Conservation (phyloP, 1,284 basidiomycete genomes). For the Ceratobasidium theobromae region DNA sequence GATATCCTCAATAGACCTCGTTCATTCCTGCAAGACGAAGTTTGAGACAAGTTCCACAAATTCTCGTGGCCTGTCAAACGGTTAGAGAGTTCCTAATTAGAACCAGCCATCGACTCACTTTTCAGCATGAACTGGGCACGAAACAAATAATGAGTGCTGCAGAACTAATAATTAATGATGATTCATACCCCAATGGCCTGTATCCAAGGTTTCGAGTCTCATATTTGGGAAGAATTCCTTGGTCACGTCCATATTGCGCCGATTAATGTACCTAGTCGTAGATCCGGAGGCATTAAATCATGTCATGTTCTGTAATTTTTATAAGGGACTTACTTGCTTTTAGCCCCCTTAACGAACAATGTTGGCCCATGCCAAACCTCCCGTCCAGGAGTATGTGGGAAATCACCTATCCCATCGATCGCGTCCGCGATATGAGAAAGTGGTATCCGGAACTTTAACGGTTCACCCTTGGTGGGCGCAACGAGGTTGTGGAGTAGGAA, state of each 20-base stretch:
- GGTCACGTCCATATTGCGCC: conserved; percentile 58
- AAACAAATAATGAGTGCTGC: neutral
- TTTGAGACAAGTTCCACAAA: conserved; percentile 30
- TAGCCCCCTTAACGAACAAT: conserved; percentile 76
- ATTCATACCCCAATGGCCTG: conserved; percentile 67
- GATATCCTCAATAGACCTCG: neutral
- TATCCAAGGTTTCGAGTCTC: conserved; percentile 55
- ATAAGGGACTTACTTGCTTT: conserved; percentile 66
- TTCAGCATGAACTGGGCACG: conserved; percentile 12
- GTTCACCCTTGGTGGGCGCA: conserved; percentile 41
- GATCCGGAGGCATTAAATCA: neutral
- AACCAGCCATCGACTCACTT: neutral
- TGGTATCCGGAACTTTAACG: conserved; percentile 70
- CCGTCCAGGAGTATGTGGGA: conserved; percentile 67
- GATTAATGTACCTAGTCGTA: conserved; percentile 64
- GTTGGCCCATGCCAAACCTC: conserved; percentile 61
- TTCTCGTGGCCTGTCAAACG: conserved; percentile 8
- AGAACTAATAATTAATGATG: neutral
- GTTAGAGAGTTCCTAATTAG: neutral
- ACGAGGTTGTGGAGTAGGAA: conserved; percentile 84
- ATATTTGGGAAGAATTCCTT: conserved; percentile 69
- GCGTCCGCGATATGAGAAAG: conserved; percentile 62
- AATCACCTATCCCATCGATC: conserved; percentile 69
- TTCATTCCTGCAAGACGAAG: neutral
- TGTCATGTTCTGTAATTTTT: too few species aligned